Evolutionary conservation across 1,139 yeast species (phyloP).

Genomic region (Candida anutae): DNA sequence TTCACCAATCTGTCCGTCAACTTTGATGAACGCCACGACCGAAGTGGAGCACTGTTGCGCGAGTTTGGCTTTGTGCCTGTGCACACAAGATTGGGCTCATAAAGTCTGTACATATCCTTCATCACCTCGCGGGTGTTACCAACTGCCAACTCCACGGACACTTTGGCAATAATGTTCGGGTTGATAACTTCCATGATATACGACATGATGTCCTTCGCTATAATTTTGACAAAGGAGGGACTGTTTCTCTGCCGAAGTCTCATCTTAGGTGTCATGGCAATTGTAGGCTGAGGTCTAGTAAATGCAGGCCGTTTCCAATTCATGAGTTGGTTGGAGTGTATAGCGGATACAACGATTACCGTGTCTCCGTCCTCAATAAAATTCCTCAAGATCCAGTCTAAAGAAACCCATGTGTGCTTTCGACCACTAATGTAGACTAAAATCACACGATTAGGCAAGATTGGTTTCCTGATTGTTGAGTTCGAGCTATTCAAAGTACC

Average conservation of each 20-base stretch:
- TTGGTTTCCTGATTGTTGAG: slow-evolving; percentile 17
- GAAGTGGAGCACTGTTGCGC: slow-evolving; percentile 41
- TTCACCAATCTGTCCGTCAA: slow-evolving; percentile 58
- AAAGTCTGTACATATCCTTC: slow-evolving; percentile 53
- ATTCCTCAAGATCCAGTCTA: slow-evolving; percentile 56
- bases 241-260: slow-evolving; percentile 25
- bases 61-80: slow-evolving; percentile 48
- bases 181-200: slow-evolving; percentile 42
- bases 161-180: slow-evolving; percentile 42
- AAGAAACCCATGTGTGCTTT: slow-evolving; percentile 71
- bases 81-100: slow-evolving; percentile 59
- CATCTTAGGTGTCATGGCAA: slow-evolving; percentile 20
- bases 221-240: slow-evolving; percentile 27
- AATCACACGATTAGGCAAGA: slow-evolving; percentile 45
- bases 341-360: slow-evolving; percentile 46
- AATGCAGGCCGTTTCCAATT: slow-evolving; percentile 2
- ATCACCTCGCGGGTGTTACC: slow-evolving; percentile 52
- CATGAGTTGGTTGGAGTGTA: slow-evolving; percentile 10
- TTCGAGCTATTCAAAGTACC: slow-evolving; percentile 18
- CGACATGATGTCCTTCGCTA: slow-evolving; percentile 35
- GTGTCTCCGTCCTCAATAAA: slow-evolving; percentile 57
- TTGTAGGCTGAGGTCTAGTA: neutral
- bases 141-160: slow-evolving; percentile 56
- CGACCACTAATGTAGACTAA: slow-evolving; percentile 64
- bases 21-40: slow-evolving; percentile 55